Base-by-base conservation (phyloP, 306 rosid genomes). In the Crotalaria pallida region DNA sequence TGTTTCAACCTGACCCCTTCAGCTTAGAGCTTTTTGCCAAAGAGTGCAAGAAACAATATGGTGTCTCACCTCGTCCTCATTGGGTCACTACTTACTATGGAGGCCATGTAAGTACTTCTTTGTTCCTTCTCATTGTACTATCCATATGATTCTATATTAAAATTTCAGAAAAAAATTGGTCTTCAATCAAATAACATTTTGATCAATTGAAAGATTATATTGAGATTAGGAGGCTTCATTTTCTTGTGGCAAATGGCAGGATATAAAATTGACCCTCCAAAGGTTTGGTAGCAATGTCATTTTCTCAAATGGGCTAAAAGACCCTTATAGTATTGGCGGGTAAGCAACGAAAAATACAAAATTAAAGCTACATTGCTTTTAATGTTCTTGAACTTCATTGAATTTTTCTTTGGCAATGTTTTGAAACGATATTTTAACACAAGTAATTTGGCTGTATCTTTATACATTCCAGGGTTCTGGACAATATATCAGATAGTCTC, bases 271-370 rank as follows among this genome's bases (percentile, higher is more conserved):
- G 71, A 51, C 76, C 6, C 93, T 89, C 40, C n/a, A n/a, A n/a
- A n/a, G n/a, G n/a, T n/a, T n/a, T n/a, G n/a, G n/a, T n/a, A n/a
- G n/a, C n/a, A n/a, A 69, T 65, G 6, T 80, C 48, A 23, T 87
- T 41, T 87, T 89, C 88, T 87, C 91, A 0, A 89, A 89, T 74
- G 96, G 93, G 40, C 75, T 89, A 5, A 78, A 48, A 82, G 91
- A 89, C 63, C 93, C 93, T 53, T 89, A 63, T 2, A 84, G 93
- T 31, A 76, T 52, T 27, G 88, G 85, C 74, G 89, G 91, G 93
- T 87, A 83, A 75, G 38, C 31, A 41, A n/a, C 13, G 1, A 33
- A 53, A n/a, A 48, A 58, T 53, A 13, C 27, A 17, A 29, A 55
- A 45, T n/a, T n/a, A n/a, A n/a, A n/a, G 58, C 18, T 13, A 67